Percentiles rank a stretch among this genome's conserved stretches.
Evolutionary conservation across 148 eudicot species (phyloP).

Genomic region (Silene uniflora): DNA sequence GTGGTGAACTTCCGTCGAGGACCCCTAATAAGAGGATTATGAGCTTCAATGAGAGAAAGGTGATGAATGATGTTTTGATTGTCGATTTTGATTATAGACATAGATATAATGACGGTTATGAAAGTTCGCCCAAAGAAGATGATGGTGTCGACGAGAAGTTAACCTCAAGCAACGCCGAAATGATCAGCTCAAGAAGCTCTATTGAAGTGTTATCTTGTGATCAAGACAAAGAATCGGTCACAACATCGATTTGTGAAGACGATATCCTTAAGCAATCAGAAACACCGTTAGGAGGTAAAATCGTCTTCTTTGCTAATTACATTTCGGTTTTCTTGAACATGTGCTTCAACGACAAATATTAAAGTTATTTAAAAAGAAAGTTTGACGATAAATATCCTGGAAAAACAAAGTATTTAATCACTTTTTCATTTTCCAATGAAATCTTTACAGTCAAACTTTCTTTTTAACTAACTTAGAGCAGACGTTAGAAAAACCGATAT

Average conservation of each 20-base stretch:
- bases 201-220: not conserved
- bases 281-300: conserved; percentile 26
- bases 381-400: too few species aligned
- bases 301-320: not conserved
- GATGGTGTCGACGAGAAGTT: not conserved
- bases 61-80: not conserved
- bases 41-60: conserved; percentile 19
- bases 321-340: too few species aligned
- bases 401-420: too few species aligned
- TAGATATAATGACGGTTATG: not conserved
- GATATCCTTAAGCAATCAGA: not conserved
- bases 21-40: conserved; percentile 18
- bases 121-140: not conserved
- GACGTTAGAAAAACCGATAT: too few species aligned
- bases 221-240: conserved; percentile 8
- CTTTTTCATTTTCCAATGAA: too few species aligned
- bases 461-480: too few species aligned
- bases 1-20: conserved; percentile 1
- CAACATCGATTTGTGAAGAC: not conserved
- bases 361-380: too few species aligned
- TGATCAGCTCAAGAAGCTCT: too few species aligned
- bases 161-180: not conserved
- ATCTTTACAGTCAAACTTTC: too few species aligned
- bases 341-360: too few species aligned
- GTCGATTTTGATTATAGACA: not conserved